Evolutionary conservation across 176 grass and related monocot genomes (phyloP).

Genomic region (Oryza meyeriana): DNA sequence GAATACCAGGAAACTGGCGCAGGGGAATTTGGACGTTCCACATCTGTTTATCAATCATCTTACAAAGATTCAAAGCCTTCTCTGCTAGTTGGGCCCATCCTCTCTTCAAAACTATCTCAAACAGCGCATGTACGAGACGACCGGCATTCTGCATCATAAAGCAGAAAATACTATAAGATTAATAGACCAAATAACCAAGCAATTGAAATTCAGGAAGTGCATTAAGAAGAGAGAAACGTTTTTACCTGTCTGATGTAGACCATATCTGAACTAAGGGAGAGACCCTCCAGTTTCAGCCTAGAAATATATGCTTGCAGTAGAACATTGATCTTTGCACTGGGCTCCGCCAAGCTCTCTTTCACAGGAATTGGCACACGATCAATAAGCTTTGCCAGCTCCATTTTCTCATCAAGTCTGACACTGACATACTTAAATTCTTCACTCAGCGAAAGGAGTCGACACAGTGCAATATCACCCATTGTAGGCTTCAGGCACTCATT

Average conservation of each 20-base stretch:
- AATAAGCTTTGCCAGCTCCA: constrained; percentile 91
- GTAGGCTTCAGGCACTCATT: constrained; percentile 94
- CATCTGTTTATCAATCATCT: constrained; percentile 98
- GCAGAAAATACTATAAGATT: constrained; percentile 27
- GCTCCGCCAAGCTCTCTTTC: constrained; percentile 94
- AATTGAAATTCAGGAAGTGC: constrained; percentile 4
- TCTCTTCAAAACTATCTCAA: constrained; percentile 91
- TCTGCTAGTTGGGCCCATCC: constrained; percentile 93
- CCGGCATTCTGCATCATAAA: constrained; percentile 67
- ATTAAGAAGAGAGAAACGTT: not conserved
- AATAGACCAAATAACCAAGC: constrained; percentile 16
- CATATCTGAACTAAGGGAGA: constrained; percentile 90
- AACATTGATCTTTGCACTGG: constrained; percentile 97
- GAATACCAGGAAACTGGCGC: constrained; percentile 82
- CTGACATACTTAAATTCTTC: constrained; percentile 97
- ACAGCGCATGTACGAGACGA: constrained; percentile 85
- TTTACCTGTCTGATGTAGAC: constrained; percentile 89
- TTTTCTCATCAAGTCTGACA: constrained; percentile 90
- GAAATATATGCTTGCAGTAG: constrained; percentile 96
- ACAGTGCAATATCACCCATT: constrained; percentile 91
- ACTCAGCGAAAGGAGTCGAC: constrained; percentile 76
- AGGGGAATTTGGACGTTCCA: constrained; percentile 93
- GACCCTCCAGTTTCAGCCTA: constrained; percentile 79
- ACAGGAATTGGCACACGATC: constrained; percentile 93
- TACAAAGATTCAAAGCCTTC: constrained; percentile 94